phyloP scores from a whole-genome alignment of 225 moss, liverwort and hornwort genomes.

The Thuidium tamariscinum region DNA sequence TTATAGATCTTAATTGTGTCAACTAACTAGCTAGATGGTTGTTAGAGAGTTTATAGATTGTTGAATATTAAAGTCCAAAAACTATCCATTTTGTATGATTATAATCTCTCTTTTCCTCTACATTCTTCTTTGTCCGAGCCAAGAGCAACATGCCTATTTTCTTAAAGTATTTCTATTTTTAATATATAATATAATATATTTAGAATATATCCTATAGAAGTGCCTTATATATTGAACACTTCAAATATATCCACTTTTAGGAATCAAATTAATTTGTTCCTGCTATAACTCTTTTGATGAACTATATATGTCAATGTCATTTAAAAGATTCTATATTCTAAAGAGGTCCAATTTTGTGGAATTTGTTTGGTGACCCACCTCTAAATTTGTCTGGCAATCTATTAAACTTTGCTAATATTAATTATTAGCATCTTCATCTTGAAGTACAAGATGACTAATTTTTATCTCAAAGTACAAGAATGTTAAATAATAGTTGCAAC shows the following conservation, averaged over 20 bases:
- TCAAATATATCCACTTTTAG: not conserved
- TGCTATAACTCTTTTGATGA: accelerated
- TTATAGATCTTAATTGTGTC: not conserved
- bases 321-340: not conserved
- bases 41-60: not conserved
- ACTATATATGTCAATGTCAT: not conserved
- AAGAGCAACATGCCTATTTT: not conserved
- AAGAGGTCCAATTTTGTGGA: accelerated
- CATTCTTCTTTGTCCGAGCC: accelerated
- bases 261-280: accelerated
- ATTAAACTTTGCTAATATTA: not conserved
- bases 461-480: not conserved
- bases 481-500: not conserved
- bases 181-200: not conserved
- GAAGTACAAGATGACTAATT: not conserved
- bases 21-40: not conserved
- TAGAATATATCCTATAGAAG: not conserved
- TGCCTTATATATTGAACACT: not conserved
- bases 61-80: not conserved
- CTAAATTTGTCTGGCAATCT: not conserved
- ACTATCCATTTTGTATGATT: accelerated
- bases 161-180: not conserved
- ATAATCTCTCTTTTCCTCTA: not conserved
- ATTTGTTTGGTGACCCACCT: not conserved
- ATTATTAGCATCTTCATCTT: not conserved